phyloP scores from a whole-genome alignment of 176 grass and related monocot species.

The Musa acuminata region DNA sequence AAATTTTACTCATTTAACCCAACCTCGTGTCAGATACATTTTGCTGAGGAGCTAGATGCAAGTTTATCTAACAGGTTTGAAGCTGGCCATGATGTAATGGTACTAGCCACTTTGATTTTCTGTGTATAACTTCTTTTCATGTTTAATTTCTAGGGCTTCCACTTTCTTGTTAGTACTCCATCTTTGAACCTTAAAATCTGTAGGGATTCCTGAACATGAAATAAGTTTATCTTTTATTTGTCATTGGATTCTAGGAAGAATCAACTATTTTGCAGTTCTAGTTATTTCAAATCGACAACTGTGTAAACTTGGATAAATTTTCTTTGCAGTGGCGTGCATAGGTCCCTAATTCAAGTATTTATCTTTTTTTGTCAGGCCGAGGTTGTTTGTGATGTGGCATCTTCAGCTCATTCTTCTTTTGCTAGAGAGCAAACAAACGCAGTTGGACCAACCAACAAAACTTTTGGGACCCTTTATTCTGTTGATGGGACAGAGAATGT shows the following conservation, averaged over 20 bases:
- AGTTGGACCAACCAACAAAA: constrained; percentile 23
- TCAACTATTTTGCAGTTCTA: not conserved
- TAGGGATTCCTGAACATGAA: not conserved
- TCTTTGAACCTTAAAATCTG: not conserved
- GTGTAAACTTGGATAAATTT: not conserved
- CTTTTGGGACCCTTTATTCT: constrained; percentile 20
- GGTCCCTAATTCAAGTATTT: not conserved
- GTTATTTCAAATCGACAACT: not conserved
- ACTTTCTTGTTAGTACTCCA: not conserved
- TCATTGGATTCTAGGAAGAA: not conserved
- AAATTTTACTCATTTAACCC: constrained; percentile 1
- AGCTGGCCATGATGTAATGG: constrained; percentile 29
- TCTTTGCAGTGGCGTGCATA: not conserved
- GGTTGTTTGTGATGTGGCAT: constrained; percentile 28
- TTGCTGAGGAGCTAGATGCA: constrained; percentile 72
- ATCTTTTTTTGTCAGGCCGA: constrained; percentile 24
- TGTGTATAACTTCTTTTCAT: not conserved
- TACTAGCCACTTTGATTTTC: constrained; percentile 19
- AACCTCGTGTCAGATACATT: constrained; percentile 36
- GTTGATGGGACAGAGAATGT: not conserved
- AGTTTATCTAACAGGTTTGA: constrained; percentile 43
- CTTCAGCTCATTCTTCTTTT: constrained; percentile 35
- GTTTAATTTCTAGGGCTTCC: not conserved
- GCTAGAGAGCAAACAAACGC: constrained; percentile 27
- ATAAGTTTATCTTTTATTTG: not conserved